These are phyloP conservation scores for Coniochaeta ligniaria DNA, from an alignment of 2,329 filamentous ascomycete genomes.

Conservation along the genomic window DNA sequence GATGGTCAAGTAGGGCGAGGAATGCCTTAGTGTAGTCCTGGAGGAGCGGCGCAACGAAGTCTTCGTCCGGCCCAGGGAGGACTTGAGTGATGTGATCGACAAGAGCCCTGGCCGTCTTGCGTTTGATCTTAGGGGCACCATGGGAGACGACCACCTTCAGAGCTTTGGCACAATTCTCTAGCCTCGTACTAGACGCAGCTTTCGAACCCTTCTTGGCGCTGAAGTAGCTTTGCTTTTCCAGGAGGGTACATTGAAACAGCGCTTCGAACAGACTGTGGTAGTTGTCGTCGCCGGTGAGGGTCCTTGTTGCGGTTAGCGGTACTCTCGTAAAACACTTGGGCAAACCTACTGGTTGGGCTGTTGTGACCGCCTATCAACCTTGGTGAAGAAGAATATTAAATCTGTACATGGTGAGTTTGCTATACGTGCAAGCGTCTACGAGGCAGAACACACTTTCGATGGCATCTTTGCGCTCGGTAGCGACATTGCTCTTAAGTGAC, in stretches of 20 bases:
- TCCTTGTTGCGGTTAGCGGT: not conserved
- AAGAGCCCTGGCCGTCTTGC: conserved; percentile 71
- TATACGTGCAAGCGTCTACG: not conserved
- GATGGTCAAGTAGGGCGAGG: conserved; percentile 60
- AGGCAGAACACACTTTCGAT: conserved; percentile 12
- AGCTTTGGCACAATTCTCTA: conserved; percentile 63
- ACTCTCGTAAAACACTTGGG: not conserved
- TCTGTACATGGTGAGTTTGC: conserved; percentile 6
- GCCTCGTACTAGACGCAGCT: conserved; percentile 43
- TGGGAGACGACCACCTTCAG: conserved; percentile 66
- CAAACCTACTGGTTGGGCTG: conserved; percentile 7
- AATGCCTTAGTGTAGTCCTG: conserved; percentile 76
- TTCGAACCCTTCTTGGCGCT: conserved; percentile 40
- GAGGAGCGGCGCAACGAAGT: conserved; percentile 61
- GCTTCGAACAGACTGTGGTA: conserved; percentile 77
- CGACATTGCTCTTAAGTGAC: conserved; percentile 6
- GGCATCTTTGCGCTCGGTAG: conserved; percentile 11
- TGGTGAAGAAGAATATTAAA: conserved; percentile 14
- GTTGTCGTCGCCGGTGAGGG: conserved; percentile 60
- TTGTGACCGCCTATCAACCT: conserved; percentile 11
- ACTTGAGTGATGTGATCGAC: conserved; percentile 77
- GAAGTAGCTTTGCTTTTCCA: conserved; percentile 60
- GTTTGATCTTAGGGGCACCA: conserved; percentile 59
- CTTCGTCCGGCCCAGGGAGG: conserved; percentile 54
- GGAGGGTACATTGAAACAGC: conserved; percentile 61